Evolutionary conservation across 2,329 filamentous ascomycete species (phyloP), one percentile per base, ranked within the genome.

Genomic region (Purpureocillium takamizusanense): DNA sequence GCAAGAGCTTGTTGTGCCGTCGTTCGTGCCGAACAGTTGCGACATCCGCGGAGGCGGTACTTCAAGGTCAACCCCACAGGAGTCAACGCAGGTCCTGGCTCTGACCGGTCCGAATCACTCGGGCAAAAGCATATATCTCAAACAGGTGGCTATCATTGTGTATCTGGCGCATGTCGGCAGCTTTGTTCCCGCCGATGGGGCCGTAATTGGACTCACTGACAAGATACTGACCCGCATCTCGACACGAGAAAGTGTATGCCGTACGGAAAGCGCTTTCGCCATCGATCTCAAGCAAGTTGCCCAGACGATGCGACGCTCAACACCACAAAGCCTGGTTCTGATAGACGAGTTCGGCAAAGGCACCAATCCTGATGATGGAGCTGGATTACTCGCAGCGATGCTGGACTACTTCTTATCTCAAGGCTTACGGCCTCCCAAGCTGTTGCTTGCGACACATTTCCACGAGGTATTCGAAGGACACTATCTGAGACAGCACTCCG

Each of bases 71-170:
- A 15, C 28, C 11, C 15, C 35, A 35, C 36, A 38, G 6, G n/a
- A 45, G 14, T 31, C 36, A 3, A 44, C 48, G 11, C 86, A 75
- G 46, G 82, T 87, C 62, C 57, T 95, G 11, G 65, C 95, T 6
- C 61, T 98, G 51, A 97, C 92, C 0, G 92, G 92, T 0, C 89
- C 92, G 4, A 98, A 98, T 50, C 94, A 92, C 56, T 97, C 92
- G 0, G 92, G 92, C 1, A 98, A 98, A 60, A 97, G 88, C 49
- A 78, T 97, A 0, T 97, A 95, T 59, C 72, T 97, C 54, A 98
- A 94, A 59, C 90, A 98, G 57, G 77, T 86, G 25, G 92, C 89
- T 4, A 66, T 95, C 36, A 92, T 95, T 42, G 81, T 94, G 12
- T 95, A 92, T 54, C 74, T 98, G 59, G 86, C 92, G 1, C 92